Evolutionary conservation across 108 stramenopile species (phyloP).

Genomic region (Cylindrotheca fusiformis): DNA sequence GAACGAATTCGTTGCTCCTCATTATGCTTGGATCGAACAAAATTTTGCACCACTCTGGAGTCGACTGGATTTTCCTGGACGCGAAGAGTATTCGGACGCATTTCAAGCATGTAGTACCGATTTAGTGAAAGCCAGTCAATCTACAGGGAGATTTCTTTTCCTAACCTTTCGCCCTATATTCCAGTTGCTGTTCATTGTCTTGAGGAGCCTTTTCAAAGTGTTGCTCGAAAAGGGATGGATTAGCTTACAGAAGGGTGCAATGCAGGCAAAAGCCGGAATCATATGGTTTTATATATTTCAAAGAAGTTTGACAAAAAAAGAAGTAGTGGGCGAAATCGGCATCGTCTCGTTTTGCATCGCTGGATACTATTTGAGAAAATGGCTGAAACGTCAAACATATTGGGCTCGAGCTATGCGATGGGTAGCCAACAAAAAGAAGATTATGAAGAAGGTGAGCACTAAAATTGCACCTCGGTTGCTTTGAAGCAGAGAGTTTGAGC

Average conservation of each 20-base stretch:
- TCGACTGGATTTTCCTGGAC: constrained; percentile 44
- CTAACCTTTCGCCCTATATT: constrained; percentile 49
- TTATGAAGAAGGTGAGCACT: constrained; percentile 28
- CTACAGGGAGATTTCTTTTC: constrained; percentile 38
- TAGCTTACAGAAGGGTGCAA: constrained; percentile 32
- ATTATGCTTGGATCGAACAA: not conserved
- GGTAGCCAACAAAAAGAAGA: constrained; percentile 40
- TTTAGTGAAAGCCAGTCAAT: constrained; percentile 28
- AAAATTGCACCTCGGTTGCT: not conserved
- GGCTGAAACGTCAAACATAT: constrained; percentile 60
- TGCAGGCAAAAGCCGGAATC: constrained; percentile 32
- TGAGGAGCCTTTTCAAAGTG: constrained; percentile 31
- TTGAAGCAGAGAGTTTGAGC: not conserved
- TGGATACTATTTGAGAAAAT: constrained; percentile 51
- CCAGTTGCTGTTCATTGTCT: constrained; percentile 44
- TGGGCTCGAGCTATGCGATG: constrained; percentile 44
- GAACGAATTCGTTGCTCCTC: constrained; percentile 5
- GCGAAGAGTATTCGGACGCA: constrained; percentile 42
- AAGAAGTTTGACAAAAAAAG: constrained; percentile 38
- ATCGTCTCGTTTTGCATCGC: constrained; percentile 26
- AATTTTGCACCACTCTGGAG: constrained; percentile 6
- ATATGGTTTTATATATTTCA: constrained; percentile 58
- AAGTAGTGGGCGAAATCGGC: constrained; percentile 49
- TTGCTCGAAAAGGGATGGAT: constrained; percentile 49
- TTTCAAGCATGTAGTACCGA: constrained; percentile 28